phyloP scores from a whole-genome alignment of 441 rosid species.

The Gossypium trilobum region DNA sequence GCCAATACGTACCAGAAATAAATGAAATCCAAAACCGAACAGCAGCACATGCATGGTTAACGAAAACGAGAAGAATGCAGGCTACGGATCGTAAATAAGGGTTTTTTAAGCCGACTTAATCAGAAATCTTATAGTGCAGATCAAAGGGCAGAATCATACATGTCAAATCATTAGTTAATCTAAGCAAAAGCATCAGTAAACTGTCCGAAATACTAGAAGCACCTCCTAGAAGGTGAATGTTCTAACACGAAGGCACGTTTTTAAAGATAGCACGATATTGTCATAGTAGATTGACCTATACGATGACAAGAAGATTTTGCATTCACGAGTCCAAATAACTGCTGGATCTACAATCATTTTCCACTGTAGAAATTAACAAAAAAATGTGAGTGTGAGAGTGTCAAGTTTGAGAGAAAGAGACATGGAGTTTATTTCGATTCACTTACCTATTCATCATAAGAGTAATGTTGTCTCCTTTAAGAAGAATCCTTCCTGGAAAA shows the following conservation, averaged over 20 bases:
- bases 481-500: slow-evolving; percentile 65
- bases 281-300: neutral
- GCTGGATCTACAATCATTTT: slow-evolving; percentile 17
- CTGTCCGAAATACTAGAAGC: neutral
- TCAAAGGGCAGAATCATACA: neutral
- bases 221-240: neutral
- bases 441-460: slow-evolving; percentile 84
- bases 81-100: neutral
- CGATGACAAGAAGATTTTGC: neutral
- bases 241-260: slow-evolving; percentile 7
- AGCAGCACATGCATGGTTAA: neutral
- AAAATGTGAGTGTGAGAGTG: neutral
- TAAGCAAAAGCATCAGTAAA: neutral
- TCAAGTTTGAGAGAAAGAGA: neutral
- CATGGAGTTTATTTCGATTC: neutral
- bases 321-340: neutral
- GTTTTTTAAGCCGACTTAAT: neutral
- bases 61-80: neutral
- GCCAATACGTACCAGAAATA: neutral
- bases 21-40: neutral
- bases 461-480: slow-evolving; percentile 79
- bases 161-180: neutral
- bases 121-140: slow-evolving; percentile 2
- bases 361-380: slow-evolving; percentile 13
- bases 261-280: neutral